phyloP scores from a whole-genome alignment of 2,329 filamentous ascomycete species.

The Diplodia sapinea region DNA sequence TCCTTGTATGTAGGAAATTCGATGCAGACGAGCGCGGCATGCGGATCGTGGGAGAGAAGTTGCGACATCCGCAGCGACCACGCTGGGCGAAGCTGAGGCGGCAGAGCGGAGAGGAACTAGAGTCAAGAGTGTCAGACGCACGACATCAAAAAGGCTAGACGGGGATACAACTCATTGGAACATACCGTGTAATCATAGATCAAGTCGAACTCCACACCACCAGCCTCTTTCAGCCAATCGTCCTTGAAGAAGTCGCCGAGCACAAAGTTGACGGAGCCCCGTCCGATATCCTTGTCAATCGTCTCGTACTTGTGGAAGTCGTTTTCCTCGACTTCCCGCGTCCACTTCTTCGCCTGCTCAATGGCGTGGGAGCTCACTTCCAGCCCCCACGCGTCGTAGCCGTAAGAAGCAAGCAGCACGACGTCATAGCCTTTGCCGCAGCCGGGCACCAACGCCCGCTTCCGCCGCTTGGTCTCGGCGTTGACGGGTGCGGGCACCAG shows the following conservation, averaged over 20 bases:
- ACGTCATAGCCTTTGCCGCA: slow-evolving; percentile 86
- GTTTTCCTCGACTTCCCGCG: slow-evolving; percentile 42
- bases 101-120: slow-evolving; percentile 67
- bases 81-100: slow-evolving; percentile 58
- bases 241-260: slow-evolving; percentile 71
- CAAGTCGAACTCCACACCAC: slow-evolving; percentile 63
- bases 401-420: slow-evolving; percentile 72
- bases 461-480: slow-evolving; percentile 38
- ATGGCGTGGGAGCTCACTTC: slow-evolving; percentile 65
- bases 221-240: slow-evolving; percentile 58
- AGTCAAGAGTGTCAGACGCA: slow-evolving; percentile 16
- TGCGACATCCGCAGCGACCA: slow-evolving; percentile 64
- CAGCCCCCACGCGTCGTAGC: slow-evolving; percentile 78
- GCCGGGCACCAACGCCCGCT: slow-evolving; percentile 75
- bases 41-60: slow-evolving; percentile 54
- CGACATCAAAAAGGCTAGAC: background rate
- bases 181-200: slow-evolving; percentile 68
- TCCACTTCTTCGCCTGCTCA: slow-evolving; percentile 55
- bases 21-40: slow-evolving; percentile 66
- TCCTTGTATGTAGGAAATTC: slow-evolving; percentile 80
- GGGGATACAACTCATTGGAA: background rate
- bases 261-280: slow-evolving; percentile 63
- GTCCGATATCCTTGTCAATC: slow-evolving; percentile 49
- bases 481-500: slow-evolving; percentile 23
- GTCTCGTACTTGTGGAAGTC: slow-evolving; percentile 49